Conservation (phyloP, 176 grass and related monocot genomes). For the Zea luxurians region DNA sequence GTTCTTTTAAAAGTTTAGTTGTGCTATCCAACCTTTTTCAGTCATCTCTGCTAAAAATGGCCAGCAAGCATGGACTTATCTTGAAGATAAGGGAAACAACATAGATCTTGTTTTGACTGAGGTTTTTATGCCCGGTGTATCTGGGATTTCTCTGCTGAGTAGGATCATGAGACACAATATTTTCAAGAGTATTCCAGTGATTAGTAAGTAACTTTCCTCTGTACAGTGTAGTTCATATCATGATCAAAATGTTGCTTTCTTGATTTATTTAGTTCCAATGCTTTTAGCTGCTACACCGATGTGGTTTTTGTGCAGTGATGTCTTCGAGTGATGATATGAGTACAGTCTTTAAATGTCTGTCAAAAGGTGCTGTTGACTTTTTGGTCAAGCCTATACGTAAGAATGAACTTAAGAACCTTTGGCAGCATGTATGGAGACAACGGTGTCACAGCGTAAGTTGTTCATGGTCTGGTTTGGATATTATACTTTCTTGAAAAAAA, state of each 20-base stretch:
- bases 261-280: conserved; percentile 41
- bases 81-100: conserved; percentile 57
- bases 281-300: conserved; percentile 57
- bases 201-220: conserved; percentile 65
- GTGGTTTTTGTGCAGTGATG: conserved; percentile 84
- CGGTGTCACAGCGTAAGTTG: conserved; percentile 84
- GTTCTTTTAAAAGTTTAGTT: background rate
- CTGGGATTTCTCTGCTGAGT: conserved; percentile 62
- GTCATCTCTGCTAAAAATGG: conserved; percentile 65
- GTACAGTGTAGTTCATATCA: conserved; percentile 1
- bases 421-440: conserved; percentile 85
- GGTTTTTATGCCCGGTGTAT: conserved; percentile 57
- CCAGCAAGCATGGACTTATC: conserved; percentile 72
- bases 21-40: conserved; percentile 34
- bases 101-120: conserved; percentile 88
- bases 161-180: conserved; percentile 79
- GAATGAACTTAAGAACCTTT: conserved; percentile 96
- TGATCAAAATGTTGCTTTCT: conserved; percentile 18
- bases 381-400: conserved; percentile 89
- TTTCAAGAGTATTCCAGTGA: conserved; percentile 79
- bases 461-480: conserved; percentile 20
- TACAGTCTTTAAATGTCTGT: conserved; percentile 83
- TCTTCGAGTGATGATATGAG: conserved; percentile 86
- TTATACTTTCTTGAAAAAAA: background rate
- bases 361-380: conserved; percentile 95